A percentile compares a stretch with the other conserved stretches of the same genome.
phyloP scores from a whole-genome alignment of 2,329 filamentous ascomycete species.

The Thelonectria olida region DNA sequence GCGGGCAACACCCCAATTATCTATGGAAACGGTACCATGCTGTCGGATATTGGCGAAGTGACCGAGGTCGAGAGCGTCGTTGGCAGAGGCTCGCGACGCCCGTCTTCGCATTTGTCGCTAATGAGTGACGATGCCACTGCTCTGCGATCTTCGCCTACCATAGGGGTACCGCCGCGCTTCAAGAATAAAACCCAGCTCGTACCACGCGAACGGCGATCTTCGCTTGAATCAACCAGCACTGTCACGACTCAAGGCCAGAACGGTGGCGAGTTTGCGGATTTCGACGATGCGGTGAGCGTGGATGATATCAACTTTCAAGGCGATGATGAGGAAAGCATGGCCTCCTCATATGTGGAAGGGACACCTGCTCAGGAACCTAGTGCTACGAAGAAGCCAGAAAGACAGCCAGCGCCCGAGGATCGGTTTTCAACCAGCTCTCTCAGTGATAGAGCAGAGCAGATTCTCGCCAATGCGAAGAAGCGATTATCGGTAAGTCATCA shows the following conservation, averaged over 20 bases:
- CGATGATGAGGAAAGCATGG: conserved; percentile 73
- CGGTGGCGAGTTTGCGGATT: conserved; percentile 63
- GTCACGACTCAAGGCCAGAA: conserved; percentile 61
- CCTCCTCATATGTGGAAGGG: conserved; percentile 64
- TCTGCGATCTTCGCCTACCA: conserved; percentile 56
- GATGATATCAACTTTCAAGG: conserved; percentile 74
- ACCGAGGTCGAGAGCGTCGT: conserved; percentile 62
- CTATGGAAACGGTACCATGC: conserved; percentile 75
- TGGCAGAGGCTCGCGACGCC: conserved; percentile 52
- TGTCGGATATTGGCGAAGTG: conserved; percentile 71
- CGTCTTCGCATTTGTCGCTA: conserved; percentile 47
- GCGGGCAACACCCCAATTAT: conserved; percentile 69
- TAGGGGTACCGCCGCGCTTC: conserved; percentile 49
- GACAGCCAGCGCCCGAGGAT: conserved; percentile 54
- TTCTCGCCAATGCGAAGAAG: conserved; percentile 91
- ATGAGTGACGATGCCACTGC: conserved; percentile 47
- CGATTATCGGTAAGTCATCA: conserved; percentile 76
- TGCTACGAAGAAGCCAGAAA: conserved; percentile 20
- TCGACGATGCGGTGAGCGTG: conserved; percentile 69
- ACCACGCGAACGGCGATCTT: conserved; percentile 61
- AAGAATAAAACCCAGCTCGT: conserved; percentile 56
- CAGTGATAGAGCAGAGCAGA: conserved; percentile 86
- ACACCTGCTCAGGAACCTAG: conserved; percentile 41
- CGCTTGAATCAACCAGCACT: conserved; percentile 70
- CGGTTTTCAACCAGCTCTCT: conserved; percentile 77